Evolutionary conservation across 805 yeast genomes (phyloP).

Genomic region (Hemisphaericaspora nanyangensis): DNA sequence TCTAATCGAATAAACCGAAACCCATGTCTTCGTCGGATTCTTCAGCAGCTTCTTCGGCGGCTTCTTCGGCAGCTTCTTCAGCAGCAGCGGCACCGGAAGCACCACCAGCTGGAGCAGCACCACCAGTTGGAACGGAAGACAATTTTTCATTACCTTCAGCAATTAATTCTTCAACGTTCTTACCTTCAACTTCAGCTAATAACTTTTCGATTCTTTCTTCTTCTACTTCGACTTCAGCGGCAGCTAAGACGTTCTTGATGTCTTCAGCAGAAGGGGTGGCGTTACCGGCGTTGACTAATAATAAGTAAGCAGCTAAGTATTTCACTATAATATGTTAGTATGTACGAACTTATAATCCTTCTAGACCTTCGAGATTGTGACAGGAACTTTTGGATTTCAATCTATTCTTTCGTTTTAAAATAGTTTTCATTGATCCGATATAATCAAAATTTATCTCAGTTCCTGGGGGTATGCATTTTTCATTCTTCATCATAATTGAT

Average conservation of each 20-base stretch:
- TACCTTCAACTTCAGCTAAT: slow-evolving; percentile 87
- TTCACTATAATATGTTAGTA: slow-evolving; percentile 47
- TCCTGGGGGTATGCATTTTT: too few relatives aligned
- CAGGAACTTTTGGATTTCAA: too few relatives aligned
- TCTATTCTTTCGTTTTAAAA: too few relatives aligned
- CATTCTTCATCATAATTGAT: too few relatives aligned
- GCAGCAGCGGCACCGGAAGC: slow-evolving; percentile 63
- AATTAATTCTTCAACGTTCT: slow-evolving; percentile 83
- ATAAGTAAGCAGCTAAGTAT: slow-evolving; percentile 99
- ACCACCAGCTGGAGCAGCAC: slow-evolving; percentile 70
- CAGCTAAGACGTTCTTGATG: slow-evolving; percentile 81
- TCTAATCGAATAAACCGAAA: slow-evolving; percentile 96
- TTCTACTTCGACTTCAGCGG: slow-evolving; percentile 96
- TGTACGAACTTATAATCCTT: too few relatives aligned
- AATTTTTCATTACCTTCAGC: slow-evolving; percentile 94
- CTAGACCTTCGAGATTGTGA: too few relatives aligned
- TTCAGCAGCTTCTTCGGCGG: slow-evolving; percentile 66
- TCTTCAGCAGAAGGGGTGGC: slow-evolving; percentile 91
- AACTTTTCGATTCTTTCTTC: slow-evolving; percentile 78
- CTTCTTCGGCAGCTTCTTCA: slow-evolving; percentile 51
- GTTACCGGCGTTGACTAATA: slow-evolving; percentile 96
- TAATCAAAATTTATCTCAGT: too few relatives aligned
- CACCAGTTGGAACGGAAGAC: slow-evolving; percentile 97
- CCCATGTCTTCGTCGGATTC: slow-evolving; percentile 76
- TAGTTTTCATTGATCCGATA: too few relatives aligned